Conservation (phyloP, 225 moss, liverwort and hornwort genomes). For the Physcomitrellopsis africana region DNA sequence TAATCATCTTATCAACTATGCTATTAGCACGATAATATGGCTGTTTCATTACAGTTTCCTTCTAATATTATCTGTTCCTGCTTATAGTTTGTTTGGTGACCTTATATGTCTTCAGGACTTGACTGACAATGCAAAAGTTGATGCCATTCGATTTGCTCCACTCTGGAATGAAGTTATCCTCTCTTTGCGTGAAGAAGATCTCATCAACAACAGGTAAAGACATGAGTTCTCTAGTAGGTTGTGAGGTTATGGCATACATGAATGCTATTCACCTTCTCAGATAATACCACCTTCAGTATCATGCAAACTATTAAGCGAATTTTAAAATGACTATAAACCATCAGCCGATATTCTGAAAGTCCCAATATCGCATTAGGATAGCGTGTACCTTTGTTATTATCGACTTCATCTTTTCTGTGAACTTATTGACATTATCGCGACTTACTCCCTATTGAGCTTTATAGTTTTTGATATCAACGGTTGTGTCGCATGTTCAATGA, state of each 20-base stretch:
- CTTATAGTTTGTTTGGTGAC: constrained; percentile 2
- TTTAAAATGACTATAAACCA: not conserved
- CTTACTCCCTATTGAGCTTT: not conserved
- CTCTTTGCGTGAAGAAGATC: constrained; percentile 87
- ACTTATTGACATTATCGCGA: not conserved
- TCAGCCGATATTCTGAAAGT: not conserved
- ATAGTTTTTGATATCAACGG: not conserved
- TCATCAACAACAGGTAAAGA: constrained; percentile 75
- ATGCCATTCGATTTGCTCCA: constrained; percentile 88
- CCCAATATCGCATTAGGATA: not conserved
- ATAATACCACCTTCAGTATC: not conserved
- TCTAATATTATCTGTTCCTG: not conserved
- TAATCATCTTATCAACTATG: constrained; percentile 23
- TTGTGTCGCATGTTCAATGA: not conserved
- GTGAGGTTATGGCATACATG: constrained; percentile 1
- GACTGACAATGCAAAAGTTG: constrained; percentile 67
- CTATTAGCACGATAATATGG: constrained; percentile 4
- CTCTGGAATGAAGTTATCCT: constrained; percentile 91
- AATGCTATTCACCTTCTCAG: constrained; percentile 9
- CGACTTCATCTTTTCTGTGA: not conserved
- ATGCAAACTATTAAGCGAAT: constrained; percentile 8
- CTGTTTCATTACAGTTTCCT: constrained; percentile 17
- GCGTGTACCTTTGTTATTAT: not conserved
- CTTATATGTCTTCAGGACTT: constrained; percentile 14
- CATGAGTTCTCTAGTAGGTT: constrained; percentile 23